A percentile compares a stretch with the other conserved stretches of the same genome.
These are phyloP conservation scores for Leccinellum rugosiceps DNA, from an alignment of 768 basidiomycete genomes.

Conservation along the genomic window DNA sequence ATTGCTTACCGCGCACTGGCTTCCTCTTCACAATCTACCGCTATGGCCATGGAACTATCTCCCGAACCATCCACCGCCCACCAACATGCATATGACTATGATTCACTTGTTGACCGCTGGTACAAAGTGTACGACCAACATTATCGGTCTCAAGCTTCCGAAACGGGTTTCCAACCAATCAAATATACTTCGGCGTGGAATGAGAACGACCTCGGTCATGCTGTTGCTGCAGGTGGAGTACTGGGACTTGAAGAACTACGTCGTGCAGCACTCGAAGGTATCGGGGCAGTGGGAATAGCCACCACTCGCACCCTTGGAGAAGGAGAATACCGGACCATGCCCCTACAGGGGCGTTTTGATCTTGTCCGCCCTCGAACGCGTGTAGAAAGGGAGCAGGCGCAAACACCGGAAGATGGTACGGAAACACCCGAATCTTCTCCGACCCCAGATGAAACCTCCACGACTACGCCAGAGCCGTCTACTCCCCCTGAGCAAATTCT, in stretches of 20 bases:
- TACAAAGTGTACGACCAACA: slow-evolving; percentile 86
- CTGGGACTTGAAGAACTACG: slow-evolving; percentile 42
- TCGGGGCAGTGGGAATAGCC: slow-evolving; percentile 14
- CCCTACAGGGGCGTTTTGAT: slow-evolving; percentile 85
- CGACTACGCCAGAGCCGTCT: slow-evolving; percentile 20
- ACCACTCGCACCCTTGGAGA: slow-evolving; percentile 36
- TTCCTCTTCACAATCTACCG: slow-evolving; percentile 32
- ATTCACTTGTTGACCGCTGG: slow-evolving; percentile 86
- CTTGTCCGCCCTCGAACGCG: slow-evolving; percentile 56
- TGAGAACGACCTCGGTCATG: slow-evolving; percentile 21
- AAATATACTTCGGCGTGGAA: slow-evolving; percentile 81
- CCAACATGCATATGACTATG: slow-evolving; percentile 67
- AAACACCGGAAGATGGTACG: not conserved
- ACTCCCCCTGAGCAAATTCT: slow-evolving; percentile 38
- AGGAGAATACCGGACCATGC: slow-evolving; percentile 78
- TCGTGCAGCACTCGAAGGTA: slow-evolving; percentile 31
- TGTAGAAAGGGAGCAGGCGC: slow-evolving; percentile 17
- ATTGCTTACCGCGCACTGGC: slow-evolving; percentile 67
- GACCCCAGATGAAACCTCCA: slow-evolving; percentile 2
- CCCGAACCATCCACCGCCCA: slow-evolving; percentile 8
- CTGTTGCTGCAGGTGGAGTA: slow-evolving; percentile 17
- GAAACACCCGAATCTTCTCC: slow-evolving; percentile 19
- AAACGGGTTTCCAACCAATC: slow-evolving; percentile 47
- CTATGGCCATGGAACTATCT: slow-evolving; percentile 29
- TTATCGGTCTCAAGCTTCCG: slow-evolving; percentile 59